Evolutionary conservation across 768 basidiomycete species (phyloP), one percentile per base, ranked within the genome.

Genomic region (Kwoniella pini): DNA sequence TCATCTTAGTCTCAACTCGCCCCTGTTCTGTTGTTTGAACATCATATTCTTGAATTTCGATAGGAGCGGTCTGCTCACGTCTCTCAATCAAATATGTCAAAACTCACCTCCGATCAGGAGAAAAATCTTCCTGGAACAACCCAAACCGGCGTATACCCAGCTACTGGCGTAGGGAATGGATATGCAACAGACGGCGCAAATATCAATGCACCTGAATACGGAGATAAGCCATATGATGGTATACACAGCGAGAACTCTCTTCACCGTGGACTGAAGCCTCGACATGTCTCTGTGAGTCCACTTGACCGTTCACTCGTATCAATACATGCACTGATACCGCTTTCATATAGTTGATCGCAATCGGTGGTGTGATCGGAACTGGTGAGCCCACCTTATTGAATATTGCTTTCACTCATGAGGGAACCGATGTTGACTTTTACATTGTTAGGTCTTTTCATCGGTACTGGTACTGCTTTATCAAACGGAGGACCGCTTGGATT

Each of bases 371-470:
- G 2, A 57, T 57, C 27, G 56, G 56, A 28, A 55, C 54, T 24
- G 53, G 51, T 38, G 11, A 27, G 45, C 22, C 15, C 17, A 17
- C 19, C 36, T 38, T 9, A 38, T 7, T 26, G 2, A 30, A 10
- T 19, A 15, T 31, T 13, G 6, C 21, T 28, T 2, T 5, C 10
- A 19, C 28, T n/a, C 24, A 28, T n/a, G 21, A 31, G 2, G 9
- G 49, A 31, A n/a, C n/a, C n/a, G 13, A 12, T 1, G 10, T 31
- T 38, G 13, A 38, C 33, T 10, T 24, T 26, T 10, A 30, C 2
- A 10, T 19, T 7, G 13, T 4, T 52, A 31, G 86, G 87, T 64
- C 80, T 88, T 12, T 89, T 89, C 77, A 76, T 89, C 28, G 75
- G 75, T 49, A 75, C 69, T 22, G 85, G 82, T 13, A 74, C 71